Evolutionary conservation across 345 rosid genomes (phyloP), one percentile per base, ranked within the genome.

Genomic region (Hypericum androsaemum): DNA sequence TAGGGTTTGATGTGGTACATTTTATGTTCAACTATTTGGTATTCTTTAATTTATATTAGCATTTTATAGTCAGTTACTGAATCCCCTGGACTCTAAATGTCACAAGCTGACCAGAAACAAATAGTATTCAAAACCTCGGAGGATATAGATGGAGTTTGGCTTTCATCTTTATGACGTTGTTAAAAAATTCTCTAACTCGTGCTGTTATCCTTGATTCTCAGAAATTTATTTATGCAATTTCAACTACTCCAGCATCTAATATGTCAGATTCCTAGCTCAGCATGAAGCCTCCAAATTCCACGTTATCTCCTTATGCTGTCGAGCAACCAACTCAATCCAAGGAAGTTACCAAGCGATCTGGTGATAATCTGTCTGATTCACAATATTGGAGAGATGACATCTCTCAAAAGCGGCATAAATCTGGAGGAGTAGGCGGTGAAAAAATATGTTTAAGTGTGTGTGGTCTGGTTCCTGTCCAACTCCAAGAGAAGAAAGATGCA

Each of bases 301-400:
- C 92, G 39, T 65, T 71, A 50, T 82, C 84, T 54, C 95, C 80
- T 0, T 90, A 77, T 68, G 74, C 60, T 13, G 65, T 49, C 35
- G 87, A 69, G 64, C 77, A 80, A 72, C 49, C 63, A 39, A 50
- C 65, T 62, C 14, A 43, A 63, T 49, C 50, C 53, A 64, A 71
- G 62, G 89, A 82, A 60, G 58, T 58, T 7, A 62, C 71, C 47
- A 87, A 80, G 73, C 77, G 89, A 64, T 42, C 71, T 53, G 56
- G 54, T 50, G 81, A 79, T 45, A 59, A 41, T 66, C 64, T 32
- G 56, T 55, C 78, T 28, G 96, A 90, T 64, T 69, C 84, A 41
- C 98, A 87, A 53, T 86, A 80, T 54, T 86, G 96, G 98, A 87
- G 98, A 73, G 86, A 82, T 15, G 92, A 90, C 74, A 85, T 82